These are phyloP conservation scores for Favolaschia claudopus DNA, from an alignment of 768 basidiomycete species.

Conservation along the genomic window DNA sequence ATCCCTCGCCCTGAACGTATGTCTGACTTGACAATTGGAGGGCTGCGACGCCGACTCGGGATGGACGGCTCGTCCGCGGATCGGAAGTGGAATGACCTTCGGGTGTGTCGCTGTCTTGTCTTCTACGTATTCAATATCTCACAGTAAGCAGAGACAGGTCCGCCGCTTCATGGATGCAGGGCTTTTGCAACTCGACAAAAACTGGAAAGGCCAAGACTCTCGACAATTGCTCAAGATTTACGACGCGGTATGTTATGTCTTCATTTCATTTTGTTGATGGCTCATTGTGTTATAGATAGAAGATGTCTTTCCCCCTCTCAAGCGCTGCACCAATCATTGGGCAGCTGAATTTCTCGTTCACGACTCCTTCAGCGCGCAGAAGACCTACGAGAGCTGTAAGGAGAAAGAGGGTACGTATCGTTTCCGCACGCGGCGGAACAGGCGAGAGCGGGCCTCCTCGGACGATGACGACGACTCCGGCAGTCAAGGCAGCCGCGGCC, in stretches of 20 bases:
- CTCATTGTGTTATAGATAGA: neutral
- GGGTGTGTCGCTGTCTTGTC: neutral
- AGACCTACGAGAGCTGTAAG: constrained; percentile 7
- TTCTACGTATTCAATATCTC: no score
- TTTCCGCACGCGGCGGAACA: no score
- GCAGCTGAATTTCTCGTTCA: neutral
- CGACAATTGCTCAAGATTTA: constrained; percentile 2
- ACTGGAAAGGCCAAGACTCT: constrained; percentile 11
- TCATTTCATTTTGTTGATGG: no score
- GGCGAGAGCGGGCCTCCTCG: no score
- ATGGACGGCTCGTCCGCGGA: neutral
- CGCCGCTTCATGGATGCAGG: constrained; percentile 12
- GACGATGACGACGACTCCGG: no score
- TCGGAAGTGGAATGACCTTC: neutral
- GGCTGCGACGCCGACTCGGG: neutral
- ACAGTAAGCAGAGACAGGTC: neutral
- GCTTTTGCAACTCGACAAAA: neutral
- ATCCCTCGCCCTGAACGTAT: constrained; percentile 1
- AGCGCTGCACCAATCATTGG: constrained; percentile 2
- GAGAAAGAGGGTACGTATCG: neutral
- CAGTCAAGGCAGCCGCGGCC: no score
- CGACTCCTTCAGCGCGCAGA: neutral
- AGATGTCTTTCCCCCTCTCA: neutral
- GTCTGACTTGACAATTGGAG: neutral
- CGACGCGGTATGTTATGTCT: neutral